Base-by-base conservation (phyloP, 208 protist species). In the Leishmania gerbilli region DNA sequence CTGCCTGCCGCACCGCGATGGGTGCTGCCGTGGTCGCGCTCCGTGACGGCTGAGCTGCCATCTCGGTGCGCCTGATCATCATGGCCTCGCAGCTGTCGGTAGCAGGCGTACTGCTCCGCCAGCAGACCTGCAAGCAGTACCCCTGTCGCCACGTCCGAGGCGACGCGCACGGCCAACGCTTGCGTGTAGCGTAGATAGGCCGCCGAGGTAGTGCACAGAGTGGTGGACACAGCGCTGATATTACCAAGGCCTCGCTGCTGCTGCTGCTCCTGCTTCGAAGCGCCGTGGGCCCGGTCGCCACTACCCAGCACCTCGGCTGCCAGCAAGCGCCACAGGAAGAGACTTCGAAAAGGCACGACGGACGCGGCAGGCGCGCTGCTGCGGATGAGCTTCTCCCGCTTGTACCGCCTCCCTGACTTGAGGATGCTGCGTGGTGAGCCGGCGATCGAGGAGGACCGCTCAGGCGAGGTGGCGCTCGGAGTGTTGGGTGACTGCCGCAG, bases 401-500 rank as follows among this genome's bases (percentile, higher is more conserved):
- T 82, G 71, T 88, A 91, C 49, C 88, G 88, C 34, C 76, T 71
- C n/a, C 84, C 88, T 3, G 88, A 87, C 82, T 91, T 91, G 69
- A 91, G 88, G 62, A 91, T 91, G 51, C 88, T 91, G 34, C 76
- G 74, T 42, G 82, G 82, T 2, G 82, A 79, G 15, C 62, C 76
- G 34, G 34, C 37, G 19, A 60, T 11, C 13, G 76, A 72, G 34
- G 76, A 53, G 4, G 58, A 71, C n/a, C 27, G 60, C 42, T 72
- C 64, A 17, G 58, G 62, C 7, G 76, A 79, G 45, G 37, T 31
- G 62, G 2, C 62, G 1, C 40, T 71, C n/a, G 31, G 31, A 58
- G 34, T n/a, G 72, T 27, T 76, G 49, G 34, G 24, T 34, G 45
- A 53, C 55, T 3, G 55, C 60, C 71, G 76, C 58, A 1, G 58